Conservation (phyloP, 192 early-diverging fungal species). For the Backusella westeae region DNA sequence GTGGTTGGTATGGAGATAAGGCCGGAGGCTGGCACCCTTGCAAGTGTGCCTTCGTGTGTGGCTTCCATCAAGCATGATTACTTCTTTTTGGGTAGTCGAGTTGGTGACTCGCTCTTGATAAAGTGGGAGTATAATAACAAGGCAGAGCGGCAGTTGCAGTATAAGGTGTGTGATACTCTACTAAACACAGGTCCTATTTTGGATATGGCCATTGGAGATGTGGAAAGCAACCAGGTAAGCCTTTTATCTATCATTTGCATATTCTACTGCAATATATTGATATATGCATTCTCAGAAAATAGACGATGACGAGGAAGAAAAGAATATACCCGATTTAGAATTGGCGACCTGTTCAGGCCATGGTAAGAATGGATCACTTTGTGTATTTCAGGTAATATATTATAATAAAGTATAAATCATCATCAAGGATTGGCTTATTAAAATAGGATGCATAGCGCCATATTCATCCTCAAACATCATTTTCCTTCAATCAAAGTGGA, state of each 20-base stretch:
- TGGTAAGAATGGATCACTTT: conserved; percentile 47
- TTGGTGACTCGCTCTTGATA: conserved; percentile 70
- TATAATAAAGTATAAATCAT: background rate
- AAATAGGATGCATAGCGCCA: conserved; percentile 34
- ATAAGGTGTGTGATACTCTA: conserved; percentile 76
- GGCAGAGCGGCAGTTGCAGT: conserved; percentile 24
- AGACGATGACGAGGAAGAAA: background rate
- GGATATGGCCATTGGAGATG: conserved; percentile 70
- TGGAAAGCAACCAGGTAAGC: conserved; percentile 42
- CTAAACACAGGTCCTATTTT: conserved; percentile 76
- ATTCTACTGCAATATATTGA: background rate
- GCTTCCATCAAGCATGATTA: conserved; percentile 47
- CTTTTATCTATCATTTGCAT: background rate
- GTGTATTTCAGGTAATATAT: conserved; percentile 49
- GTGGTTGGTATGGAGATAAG: conserved; percentile 70
- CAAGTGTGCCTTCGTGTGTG: conserved; percentile 51
- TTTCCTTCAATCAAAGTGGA: conserved; percentile 44
- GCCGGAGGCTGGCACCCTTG: conserved; percentile 22
- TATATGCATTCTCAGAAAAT: background rate
- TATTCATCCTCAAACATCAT: conserved; percentile 42
- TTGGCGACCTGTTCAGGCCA: conserved; percentile 54
- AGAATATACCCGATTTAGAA: conserved; percentile 37
- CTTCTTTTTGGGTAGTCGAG: conserved; percentile 70
- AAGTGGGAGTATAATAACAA: conserved; percentile 43
- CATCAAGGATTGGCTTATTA: background rate